Base-by-base conservation (phyloP, 2,329 filamentous ascomycete genomes). In the Atkinsonella texensis region DNA sequence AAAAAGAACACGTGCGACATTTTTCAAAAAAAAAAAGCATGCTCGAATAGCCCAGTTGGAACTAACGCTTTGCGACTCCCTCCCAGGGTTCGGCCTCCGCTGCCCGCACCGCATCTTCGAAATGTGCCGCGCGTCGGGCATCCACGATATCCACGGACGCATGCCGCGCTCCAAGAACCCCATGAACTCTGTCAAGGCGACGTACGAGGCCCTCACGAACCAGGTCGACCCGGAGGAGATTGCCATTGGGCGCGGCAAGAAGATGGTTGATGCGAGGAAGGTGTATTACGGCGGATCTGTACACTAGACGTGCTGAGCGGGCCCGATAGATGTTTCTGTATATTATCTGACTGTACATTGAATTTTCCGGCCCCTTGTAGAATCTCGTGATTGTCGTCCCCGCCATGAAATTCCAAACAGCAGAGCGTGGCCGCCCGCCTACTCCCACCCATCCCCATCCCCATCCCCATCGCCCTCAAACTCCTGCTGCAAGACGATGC, bases 401-500 rank as follows among this genome's bases (percentile, higher is more conserved):
- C 5, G 8, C 31, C n/a, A n/a, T n/a, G n/a, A n/a, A n/a, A n/a
- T n/a, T n/a, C n/a, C n/a, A n/a, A n/a, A n/a, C n/a, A n/a, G n/a
- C n/a, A n/a, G n/a, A n/a, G n/a, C n/a, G n/a, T n/a, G n/a, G n/a
- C n/a, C n/a, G n/a, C n/a, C n/a, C n/a, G n/a, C n/a, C n/a, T n/a
- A 23, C 20, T 23, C 20, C 20, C 40, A 20, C 43, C 17, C 32
- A 7, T 28, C 35, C 38, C 2, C 15, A 15, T 8, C 18, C 28
- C 4, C 2, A 4, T 11, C 39, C 17, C 20, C 13, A n/a, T n/a
- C n/a, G 12, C 38, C 12, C 56, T 85, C 83, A 62, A 95, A 89
- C 77, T 97, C 88, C 77, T 97, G 91, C 77, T 98, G 91, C 73
- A 98, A 69, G 55, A 98, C 90, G 72, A 98, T 98, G 65, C 87